phyloP scores from a whole-genome alignment of 306 rosid genomes.

The Prinsepia uniflora region DNA sequence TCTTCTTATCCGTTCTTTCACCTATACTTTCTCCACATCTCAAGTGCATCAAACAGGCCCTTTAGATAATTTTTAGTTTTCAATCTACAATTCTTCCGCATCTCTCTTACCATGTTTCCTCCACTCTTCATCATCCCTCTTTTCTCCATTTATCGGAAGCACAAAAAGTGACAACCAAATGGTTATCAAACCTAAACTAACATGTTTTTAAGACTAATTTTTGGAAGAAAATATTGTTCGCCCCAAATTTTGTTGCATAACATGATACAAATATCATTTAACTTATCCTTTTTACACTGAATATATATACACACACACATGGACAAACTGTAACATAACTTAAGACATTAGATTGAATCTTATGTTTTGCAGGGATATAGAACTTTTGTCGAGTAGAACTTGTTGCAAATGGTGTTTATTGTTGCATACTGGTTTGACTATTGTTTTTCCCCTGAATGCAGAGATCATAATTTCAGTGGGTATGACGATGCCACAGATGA shows the following conservation, averaged over 20 bases:
- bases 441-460: slow-evolving; percentile 33
- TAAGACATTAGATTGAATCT: background rate
- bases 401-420: background rate
- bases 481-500: slow-evolving; percentile 86
- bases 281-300: background rate
- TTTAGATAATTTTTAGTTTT: too few species aligned
- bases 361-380: background rate
- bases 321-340: background rate
- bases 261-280: background rate
- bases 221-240: background rate
- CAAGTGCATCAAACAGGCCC: too few species aligned
- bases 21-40: too few species aligned
- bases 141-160: too few species aligned
- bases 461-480: slow-evolving; percentile 90
- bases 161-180: too few species aligned
- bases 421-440: slow-evolving; percentile 2
- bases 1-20: too few species aligned
- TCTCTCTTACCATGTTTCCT: too few species aligned
- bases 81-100: too few species aligned
- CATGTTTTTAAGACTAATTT: background rate
- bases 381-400: background rate
- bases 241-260: background rate
- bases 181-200: background rate
- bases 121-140: too few species aligned
- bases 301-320: background rate